Conservation (phyloP, 2,329 filamentous ascomycete genomes). For the Teratosphaeria zuluensis region DNA sequence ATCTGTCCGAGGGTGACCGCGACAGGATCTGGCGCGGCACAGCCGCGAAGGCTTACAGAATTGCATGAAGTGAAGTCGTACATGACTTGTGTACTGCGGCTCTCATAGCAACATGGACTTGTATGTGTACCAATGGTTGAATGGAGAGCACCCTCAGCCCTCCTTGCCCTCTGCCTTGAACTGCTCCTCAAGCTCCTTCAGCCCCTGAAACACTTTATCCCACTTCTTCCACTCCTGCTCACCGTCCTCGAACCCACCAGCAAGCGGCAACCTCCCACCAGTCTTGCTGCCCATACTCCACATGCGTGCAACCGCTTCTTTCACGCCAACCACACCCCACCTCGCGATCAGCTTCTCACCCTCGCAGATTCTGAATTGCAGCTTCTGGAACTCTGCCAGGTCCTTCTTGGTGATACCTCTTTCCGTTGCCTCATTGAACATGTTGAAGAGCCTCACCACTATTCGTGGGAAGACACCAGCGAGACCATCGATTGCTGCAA, state of each 20-base stretch:
- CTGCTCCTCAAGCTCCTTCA: conserved; percentile 37
- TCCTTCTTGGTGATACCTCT: conserved; percentile 32
- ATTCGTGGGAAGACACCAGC: conserved; percentile 56
- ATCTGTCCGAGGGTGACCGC: conserved; percentile 51
- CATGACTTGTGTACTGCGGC: neutral
- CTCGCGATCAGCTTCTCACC: conserved; percentile 53
- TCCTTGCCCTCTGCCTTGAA: conserved; percentile 18
- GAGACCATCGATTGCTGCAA: conserved; percentile 57
- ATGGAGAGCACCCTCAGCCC: neutral
- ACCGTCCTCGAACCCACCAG: conserved; percentile 48
- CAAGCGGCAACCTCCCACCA: conserved; percentile 50
- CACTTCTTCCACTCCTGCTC: conserved; percentile 49
- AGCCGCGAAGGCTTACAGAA: conserved; percentile 58
- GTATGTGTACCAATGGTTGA: neutral
- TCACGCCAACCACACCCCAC: conserved; percentile 55
- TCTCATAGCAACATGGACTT: neutral
- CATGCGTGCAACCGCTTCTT: conserved; percentile 52
- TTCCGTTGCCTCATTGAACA: conserved; percentile 33
- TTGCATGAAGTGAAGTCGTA: conserved; percentile 6
- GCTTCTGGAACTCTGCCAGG: conserved; percentile 40
- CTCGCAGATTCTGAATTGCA: conserved; percentile 53
- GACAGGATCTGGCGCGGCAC: conserved; percentile 63
- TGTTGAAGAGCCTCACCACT: conserved; percentile 48
- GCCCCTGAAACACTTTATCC: conserved; percentile 35
- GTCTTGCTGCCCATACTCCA: conserved; percentile 50